Conservation (phyloP, 2,329 filamentous ascomycete species). For the Fusarium burgessii region DNA sequence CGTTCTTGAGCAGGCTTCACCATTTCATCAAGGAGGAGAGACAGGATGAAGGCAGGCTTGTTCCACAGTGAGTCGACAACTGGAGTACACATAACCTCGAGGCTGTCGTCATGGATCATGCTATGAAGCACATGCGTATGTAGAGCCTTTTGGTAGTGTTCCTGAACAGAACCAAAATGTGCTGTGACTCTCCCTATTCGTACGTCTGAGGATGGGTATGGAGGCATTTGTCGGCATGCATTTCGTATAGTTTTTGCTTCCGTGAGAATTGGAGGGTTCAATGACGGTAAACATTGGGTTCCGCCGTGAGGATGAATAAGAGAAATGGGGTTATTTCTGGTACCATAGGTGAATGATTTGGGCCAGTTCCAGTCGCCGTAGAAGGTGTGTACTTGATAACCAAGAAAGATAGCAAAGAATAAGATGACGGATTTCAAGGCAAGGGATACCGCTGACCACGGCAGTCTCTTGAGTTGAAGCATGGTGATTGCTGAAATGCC, state of each 20-base stretch:
- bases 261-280: not conserved
- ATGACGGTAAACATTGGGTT: not conserved
- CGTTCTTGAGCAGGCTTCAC: not conserved
- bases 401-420: not conserved
- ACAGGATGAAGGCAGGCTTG: constrained; percentile 3
- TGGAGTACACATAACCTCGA: not conserved
- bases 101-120: not conserved
- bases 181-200: not conserved
- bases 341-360: not conserved
- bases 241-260: not conserved
- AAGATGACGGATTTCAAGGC: not conserved
- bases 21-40: not conserved
- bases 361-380: not conserved
- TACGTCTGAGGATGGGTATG: not conserved
- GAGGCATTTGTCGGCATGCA: not conserved
- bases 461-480: not conserved
- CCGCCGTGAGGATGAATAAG: not conserved
- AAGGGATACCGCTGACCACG: not conserved
- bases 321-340: not conserved
- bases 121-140: not conserved
- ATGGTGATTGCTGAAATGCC: not conserved
- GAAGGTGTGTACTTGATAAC: not conserved
- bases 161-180: not conserved
- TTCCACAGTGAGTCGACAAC: not conserved
- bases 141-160: not conserved